Evolutionary conservation across 495 filamentous ascomycete genomes (phyloP).

Genomic region (Lichenothelia convexa): DNA sequence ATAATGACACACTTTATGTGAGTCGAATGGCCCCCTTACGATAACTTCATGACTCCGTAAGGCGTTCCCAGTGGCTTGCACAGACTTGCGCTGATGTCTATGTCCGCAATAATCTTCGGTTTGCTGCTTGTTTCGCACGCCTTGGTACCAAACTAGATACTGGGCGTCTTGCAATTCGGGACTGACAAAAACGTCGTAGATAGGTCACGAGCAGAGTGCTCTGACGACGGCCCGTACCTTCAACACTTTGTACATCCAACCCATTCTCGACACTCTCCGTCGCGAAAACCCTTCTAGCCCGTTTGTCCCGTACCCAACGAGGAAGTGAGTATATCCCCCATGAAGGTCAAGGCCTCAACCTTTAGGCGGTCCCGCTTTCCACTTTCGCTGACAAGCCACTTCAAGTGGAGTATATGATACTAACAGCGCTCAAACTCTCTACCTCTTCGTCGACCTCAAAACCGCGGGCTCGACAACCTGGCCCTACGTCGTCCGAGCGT

Average conservation of each 20-base stretch:
- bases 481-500: conserved; percentile 16
- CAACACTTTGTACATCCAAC: conserved; percentile 23
- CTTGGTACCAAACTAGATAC: neutral
- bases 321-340: conserved; percentile 11
- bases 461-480: conserved; percentile 17
- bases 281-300: conserved; percentile 17
- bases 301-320: conserved; percentile 14
- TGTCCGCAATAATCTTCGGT: no score
- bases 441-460: conserved; percentile 26
- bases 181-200: conserved; percentile 4
- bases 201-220: conserved; percentile 21
- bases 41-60: no score
- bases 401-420: conserved; percentile 22
- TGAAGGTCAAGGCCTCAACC: neutral
- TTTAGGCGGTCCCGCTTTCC: neutral
- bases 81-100: no score
- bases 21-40: conserved; percentile 1
- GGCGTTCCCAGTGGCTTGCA: no score
- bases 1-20: conserved; percentile 22
- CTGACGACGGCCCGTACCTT: conserved; percentile 20
- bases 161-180: neutral
- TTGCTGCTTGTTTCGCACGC: neutral
- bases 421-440: conserved; percentile 18
- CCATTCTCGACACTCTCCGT: conserved; percentile 19
- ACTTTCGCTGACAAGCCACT: neutral